Conservation (phyloP, 73 alveolate genomes). For the Paramecium primaurelia region DNA sequence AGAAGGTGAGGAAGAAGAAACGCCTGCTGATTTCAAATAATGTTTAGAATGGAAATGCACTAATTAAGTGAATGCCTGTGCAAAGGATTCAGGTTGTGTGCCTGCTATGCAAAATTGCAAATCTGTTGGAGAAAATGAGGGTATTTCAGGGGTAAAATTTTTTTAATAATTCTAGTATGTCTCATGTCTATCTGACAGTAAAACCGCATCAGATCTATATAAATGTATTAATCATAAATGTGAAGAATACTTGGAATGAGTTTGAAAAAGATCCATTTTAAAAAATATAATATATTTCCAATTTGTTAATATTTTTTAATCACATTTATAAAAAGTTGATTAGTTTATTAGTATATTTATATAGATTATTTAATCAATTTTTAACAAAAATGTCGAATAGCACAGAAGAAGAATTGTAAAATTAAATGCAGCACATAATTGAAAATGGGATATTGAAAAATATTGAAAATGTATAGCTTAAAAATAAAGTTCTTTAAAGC, state of each 20-base stretch:
- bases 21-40: background rate
- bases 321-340: background rate
- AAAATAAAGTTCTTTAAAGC: background rate
- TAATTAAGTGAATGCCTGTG: background rate
- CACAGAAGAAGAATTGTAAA: background rate
- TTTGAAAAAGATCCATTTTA: background rate
- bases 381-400: background rate
- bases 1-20: background rate
- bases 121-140: background rate
- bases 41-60: background rate
- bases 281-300: background rate
- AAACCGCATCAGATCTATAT: background rate
- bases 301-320: background rate
- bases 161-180: background rate
- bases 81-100: background rate
- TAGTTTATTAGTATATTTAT: background rate
- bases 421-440: background rate
- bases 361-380: background rate
- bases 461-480: background rate
- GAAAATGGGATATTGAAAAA: conserved; percentile 9
- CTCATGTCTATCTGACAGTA: background rate
- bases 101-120: background rate
- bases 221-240: background rate
- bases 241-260: background rate
- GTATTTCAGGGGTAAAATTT: background rate